A percentile compares a stretch with the other conserved stretches of the same genome.
Conservation (phyloP, 305 asterid genomes). For the Fraxinus latifolia region DNA sequence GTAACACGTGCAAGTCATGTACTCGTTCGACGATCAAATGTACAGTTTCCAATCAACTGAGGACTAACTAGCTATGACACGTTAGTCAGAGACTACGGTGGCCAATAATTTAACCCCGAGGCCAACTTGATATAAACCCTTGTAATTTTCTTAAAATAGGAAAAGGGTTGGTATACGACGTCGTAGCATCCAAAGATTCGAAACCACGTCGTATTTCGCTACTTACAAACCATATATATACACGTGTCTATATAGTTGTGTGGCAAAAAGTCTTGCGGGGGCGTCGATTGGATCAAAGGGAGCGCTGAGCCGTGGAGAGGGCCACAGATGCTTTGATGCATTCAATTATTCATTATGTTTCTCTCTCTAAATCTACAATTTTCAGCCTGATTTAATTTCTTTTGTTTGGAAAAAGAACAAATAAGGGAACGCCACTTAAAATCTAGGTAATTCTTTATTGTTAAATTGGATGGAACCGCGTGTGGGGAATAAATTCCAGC, state of each 20-base stretch:
- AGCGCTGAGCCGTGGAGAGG: background rate
- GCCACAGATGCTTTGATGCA: background rate
- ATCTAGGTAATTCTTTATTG: slow-evolving; percentile 10
- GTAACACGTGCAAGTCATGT: background rate
- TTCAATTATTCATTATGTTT: background rate
- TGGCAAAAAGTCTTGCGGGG: background rate
- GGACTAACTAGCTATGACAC: background rate
- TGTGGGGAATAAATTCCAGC: slow-evolving; percentile 76
- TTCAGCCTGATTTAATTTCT: slow-evolving; percentile 20
- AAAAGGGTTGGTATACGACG: background rate
- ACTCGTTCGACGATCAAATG: background rate
- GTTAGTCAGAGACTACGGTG: background rate
- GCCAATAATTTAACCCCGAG: background rate
- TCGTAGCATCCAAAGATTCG: background rate
- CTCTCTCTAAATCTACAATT: slow-evolving; percentile 21
- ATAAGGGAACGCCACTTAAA: background rate
- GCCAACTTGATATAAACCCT: background rate
- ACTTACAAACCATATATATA: background rate
- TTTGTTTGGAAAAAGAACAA: background rate
- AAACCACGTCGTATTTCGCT: background rate
- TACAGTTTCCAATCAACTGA: background rate
- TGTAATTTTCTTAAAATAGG: background rate
- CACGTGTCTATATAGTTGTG: background rate
- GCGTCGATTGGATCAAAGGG: background rate
- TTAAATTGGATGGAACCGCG: slow-evolving; percentile 74